These are phyloP conservation scores for Lasiodiplodia gonubiensis DNA, from an alignment of 2,329 filamentous ascomycete species.

Conservation along the genomic window DNA sequence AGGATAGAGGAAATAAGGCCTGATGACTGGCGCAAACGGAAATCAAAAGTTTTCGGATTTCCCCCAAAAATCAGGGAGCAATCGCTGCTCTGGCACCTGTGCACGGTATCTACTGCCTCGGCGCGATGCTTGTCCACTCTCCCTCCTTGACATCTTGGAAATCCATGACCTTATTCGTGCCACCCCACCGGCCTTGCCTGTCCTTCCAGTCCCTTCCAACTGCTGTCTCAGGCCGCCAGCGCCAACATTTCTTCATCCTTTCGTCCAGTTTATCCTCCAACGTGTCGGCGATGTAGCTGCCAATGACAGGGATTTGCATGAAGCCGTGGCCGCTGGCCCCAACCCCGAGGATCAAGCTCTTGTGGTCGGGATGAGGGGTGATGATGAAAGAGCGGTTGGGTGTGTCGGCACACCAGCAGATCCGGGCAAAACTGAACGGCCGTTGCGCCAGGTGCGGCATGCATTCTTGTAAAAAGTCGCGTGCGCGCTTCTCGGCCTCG, in stretches of 20 bases:
- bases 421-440: slow-evolving; percentile 56
- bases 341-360: slow-evolving; percentile 54
- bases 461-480: slow-evolving; percentile 56
- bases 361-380: slow-evolving; percentile 53
- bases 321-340: slow-evolving; percentile 61
- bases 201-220: slow-evolving; percentile 54
- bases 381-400: slow-evolving; percentile 61
- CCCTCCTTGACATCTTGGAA: slow-evolving; percentile 43
- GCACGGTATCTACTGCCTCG: not conserved
- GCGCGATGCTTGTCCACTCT: slow-evolving; percentile 37
- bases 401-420: slow-evolving; percentile 65
- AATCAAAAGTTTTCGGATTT: not conserved
- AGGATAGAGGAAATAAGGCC: not conserved
- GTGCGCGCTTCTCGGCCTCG: slow-evolving; percentile 54
- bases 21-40: not conserved
- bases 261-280: slow-evolving; percentile 53
- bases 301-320: slow-evolving; percentile 60
- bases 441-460: slow-evolving; percentile 60
- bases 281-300: slow-evolving; percentile 56
- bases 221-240: slow-evolving; percentile 59
- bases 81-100: not conserved
- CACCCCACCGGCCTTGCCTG: slow-evolving; percentile 57
- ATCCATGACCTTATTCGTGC: slow-evolving; percentile 56
- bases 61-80: too few relatives aligned
- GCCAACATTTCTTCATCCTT: slow-evolving; percentile 50